Evolutionary conservation across 306 rosid species (phyloP).

Genomic region (Lagenaria siceraria): DNA sequence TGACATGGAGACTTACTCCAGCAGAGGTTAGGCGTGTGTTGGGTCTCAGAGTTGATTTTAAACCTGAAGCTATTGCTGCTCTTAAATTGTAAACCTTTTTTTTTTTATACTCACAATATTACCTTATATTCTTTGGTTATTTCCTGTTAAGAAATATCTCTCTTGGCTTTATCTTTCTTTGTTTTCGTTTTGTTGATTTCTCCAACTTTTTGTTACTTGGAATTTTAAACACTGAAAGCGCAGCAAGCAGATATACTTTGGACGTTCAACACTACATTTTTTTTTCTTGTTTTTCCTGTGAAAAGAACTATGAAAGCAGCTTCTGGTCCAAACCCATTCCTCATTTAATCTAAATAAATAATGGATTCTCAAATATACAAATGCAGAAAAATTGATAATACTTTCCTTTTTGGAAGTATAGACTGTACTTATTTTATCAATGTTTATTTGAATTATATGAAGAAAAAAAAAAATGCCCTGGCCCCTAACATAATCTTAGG

Average conservation of each 20-base stretch:
- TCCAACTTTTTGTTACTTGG: background rate
- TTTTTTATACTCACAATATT: background rate
- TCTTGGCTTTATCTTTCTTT: background rate
- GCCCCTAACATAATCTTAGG: too few species aligned
- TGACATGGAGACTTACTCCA: conserved; percentile 97
- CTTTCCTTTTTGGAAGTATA: background rate
- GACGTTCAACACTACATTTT: background rate
- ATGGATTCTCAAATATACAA: background rate
- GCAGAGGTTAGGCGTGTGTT: conserved; percentile 96
- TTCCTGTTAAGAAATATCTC: background rate
- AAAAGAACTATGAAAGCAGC: background rate
- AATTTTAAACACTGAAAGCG: background rate
- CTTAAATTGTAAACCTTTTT: conserved; percentile 40
- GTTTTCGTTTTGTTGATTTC: background rate
- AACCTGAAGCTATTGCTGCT: conserved; percentile 83
- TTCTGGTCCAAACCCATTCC: background rate
- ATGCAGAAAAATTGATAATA: background rate
- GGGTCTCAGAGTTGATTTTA: conserved; percentile 84
- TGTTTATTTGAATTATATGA: too few species aligned
- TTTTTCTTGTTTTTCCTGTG: background rate
- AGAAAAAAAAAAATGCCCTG: too few species aligned
- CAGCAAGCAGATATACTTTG: background rate
- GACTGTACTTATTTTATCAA: too few species aligned
- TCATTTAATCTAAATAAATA: background rate
- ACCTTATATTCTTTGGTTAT: conserved; percentile 22